Conservation (phyloP, 306 rosid genomes). For the Gleditsia sinensis region DNA sequence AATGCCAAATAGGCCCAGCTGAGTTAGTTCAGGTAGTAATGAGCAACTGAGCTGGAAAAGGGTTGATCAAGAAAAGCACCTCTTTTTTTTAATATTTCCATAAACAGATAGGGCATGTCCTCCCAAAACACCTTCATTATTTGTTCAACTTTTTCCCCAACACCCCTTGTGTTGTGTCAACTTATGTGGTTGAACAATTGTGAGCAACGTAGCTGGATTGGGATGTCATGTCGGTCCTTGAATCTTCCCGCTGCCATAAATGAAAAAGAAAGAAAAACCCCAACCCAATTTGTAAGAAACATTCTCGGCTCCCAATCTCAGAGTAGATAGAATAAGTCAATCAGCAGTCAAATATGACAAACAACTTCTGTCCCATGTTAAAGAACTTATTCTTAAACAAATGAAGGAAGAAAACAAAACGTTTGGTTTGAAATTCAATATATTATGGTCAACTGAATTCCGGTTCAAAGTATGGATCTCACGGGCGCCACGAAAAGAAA, state of each 20-base stretch:
- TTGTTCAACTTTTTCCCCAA: neutral
- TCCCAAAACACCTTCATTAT: slow-evolving; percentile 13
- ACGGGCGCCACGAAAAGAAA: neutral
- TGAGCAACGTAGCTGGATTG: slow-evolving; percentile 22
- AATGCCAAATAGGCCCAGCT: neutral
- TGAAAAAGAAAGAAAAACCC: neutral
- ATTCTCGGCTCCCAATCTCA: neutral
- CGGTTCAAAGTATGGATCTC: neutral
- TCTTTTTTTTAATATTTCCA: neutral
- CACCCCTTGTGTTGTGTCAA: slow-evolving; percentile 20
- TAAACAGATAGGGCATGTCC: neutral
- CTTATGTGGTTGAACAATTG: slow-evolving; percentile 5
- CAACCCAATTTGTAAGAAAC: neutral
- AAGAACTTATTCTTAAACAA: neutral
- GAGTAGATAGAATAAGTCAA: neutral
- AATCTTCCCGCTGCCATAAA: neutral
- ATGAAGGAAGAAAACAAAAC: too few relatives aligned
- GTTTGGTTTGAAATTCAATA: neutral
- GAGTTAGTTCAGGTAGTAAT: slow-evolving; percentile 11
- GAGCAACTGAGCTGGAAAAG: slow-evolving; percentile 15
- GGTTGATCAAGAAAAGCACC: slow-evolving; percentile 12
- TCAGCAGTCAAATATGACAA: neutral
- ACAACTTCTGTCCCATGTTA: neutral
- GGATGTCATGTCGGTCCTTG: neutral
- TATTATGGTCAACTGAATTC: neutral